Base-by-base conservation (phyloP, 1,284 basidiomycete genomes). In the Pyrrhoderma noxium region DNA sequence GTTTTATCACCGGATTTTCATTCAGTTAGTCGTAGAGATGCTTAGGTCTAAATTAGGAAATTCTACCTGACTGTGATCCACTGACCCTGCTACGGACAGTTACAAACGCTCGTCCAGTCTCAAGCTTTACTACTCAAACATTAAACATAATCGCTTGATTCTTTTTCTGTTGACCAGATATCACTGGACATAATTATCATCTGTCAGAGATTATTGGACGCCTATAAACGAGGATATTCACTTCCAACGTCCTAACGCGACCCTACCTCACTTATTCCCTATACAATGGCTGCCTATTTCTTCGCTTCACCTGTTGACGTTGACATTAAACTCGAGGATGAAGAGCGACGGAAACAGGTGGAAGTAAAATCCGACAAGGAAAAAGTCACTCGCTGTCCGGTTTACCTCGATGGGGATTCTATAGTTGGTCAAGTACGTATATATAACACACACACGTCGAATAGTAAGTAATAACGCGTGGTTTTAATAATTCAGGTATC, bases 341-440 rank as follows among this genome's bases (percentile, higher is more conserved):
- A 81, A 59, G 74, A 80, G 47, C 70, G 74, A 7, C 67, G 79
- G 13, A 75, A 75, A 57, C 72, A 75, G 43, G 76, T 80, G 23
- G 78, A 81, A 49, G 65, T 73, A 51, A 76, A 76, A 58, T 40
- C 56, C 16, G 65, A 63, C 50, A 63, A 66, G 57, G 61, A 64
- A 37, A 64, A 85, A 65, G 75, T 76, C 55, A 76, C 88, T 43
- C 82, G 87, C 54, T 93, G 88, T 71, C 93, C 94, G 1, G 85
- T 99, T 8, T 99, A 93, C 67, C 94, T 92, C 64, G 95, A 99
- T 64, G 94, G 93, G 11, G 96, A 99, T 65, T 84, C 82, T 43
- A 77, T 99, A 18, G 67, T 75, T 37, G 95, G 96, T 3, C 84
- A 88, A 76, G 93, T 93, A 61, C 62, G 82, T 72, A 39, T 54